phyloP scores from a whole-genome alignment of 345 rosid species.

The Turnera subulata region DNA sequence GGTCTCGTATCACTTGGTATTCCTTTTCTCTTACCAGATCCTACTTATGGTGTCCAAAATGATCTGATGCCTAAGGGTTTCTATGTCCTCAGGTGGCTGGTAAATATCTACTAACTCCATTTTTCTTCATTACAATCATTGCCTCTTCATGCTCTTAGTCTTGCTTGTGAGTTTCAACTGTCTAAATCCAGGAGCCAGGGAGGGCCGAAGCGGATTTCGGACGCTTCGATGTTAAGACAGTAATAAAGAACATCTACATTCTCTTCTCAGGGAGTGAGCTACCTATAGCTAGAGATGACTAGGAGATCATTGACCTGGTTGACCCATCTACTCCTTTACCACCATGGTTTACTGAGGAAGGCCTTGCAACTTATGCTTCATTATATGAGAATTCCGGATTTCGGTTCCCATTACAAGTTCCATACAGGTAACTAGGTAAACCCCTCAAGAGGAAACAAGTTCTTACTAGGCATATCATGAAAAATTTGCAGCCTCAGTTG shows the following conservation, averaged over 20 bases:
- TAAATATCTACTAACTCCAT: no score
- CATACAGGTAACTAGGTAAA: conserved; percentile 17
- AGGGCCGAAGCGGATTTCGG: conserved; percentile 22
- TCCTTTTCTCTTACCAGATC: conserved; percentile 35
- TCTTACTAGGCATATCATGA: background rate
- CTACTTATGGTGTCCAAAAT: conserved; percentile 2
- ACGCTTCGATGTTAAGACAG: conserved; percentile 16
- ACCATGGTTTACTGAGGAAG: conserved; percentile 19
- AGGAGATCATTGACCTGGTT: conserved; percentile 28
- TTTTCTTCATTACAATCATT: no score
- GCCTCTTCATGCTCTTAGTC: no score
- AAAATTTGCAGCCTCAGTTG: no score
- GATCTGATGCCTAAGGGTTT: conserved; percentile 37
- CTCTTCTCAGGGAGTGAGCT: conserved; percentile 15
- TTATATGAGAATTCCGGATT: conserved; percentile 27
- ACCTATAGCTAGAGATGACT: conserved; percentile 13
- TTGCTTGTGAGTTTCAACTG: background rate
- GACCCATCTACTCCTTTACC: conserved; percentile 21
- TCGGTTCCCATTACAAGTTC: conserved; percentile 21
- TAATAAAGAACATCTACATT: conserved; percentile 12
- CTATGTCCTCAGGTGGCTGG: conserved; percentile 39
- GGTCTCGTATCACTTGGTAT: conserved; percentile 33
- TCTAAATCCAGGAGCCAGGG: conserved; percentile 14
- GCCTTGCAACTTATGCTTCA: conserved; percentile 22
- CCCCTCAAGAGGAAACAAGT: background rate